Evolutionary conservation across 163 green algal genomes (phyloP), one percentile per base, ranked within the genome.

Genomic region (Coccomyxa subellipsoidea): DNA sequence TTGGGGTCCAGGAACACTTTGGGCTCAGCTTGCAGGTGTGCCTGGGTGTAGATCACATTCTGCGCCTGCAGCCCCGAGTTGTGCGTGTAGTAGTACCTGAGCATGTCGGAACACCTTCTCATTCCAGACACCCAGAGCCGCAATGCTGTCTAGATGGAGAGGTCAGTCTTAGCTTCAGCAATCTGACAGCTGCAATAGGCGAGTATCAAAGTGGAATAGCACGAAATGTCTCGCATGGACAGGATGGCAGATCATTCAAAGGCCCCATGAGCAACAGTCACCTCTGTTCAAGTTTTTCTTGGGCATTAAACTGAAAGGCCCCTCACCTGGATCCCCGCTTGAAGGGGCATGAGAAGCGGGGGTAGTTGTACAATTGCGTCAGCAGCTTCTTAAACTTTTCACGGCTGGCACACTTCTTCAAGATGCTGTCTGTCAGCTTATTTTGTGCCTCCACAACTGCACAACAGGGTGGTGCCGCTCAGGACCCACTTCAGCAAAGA

Each of bases 1-100:
- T 99, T 99, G 81, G 96, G 96, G 90, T 99, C 95, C 21, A 98
- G 83, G n/a, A 99, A 87, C 32, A 97, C 82, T 8, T 71, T 84
- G 0, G 89, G 59, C 53, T 92, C 85, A 29, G 32, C 91, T 0
- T 94, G 83, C 37, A 94, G 81, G 5, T 70, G 80, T 7, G 54
- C 79, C 85, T 95, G 88, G 34, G 73, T 84, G 54, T 85, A 85
- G 76, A 98, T 81, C 39, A 96, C 91, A 34, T 88, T 92, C 82
- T 98, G 95, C 38, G 90, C 84, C 86, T 98, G 94, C 80, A 98
- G 88, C 7, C 94, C 95, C 35, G 80, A 92, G 88, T 98, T 98
- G 88, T 96, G 84, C 84, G 90, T 94, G 88, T 94, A 98, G 81
- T 95, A 97, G 84, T 96, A 97, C 29, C 90, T 82, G 76, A 23